Evolutionary conservation across 2,329 filamentous ascomycete genomes (phyloP).

Genomic region (Sporothrix euskadiensis): DNA sequence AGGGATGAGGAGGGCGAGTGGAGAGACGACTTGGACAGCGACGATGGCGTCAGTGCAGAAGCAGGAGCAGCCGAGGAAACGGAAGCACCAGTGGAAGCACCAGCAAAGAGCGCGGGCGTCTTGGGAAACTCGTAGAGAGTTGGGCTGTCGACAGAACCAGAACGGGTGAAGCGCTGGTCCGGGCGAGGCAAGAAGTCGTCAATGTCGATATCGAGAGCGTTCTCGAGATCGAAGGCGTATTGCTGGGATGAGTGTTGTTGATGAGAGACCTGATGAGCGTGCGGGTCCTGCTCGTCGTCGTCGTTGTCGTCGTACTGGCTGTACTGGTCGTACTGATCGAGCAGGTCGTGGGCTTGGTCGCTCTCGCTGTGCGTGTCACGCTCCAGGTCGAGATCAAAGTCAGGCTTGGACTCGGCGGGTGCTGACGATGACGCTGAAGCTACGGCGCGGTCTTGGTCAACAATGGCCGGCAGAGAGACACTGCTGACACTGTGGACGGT

Average conservation of each 20-base stretch:
- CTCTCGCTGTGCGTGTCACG: background rate
- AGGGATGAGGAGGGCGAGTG: slow-evolving; percentile 5
- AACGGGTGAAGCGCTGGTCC: slow-evolving; percentile 56
- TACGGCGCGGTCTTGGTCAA: background rate
- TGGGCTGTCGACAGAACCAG: slow-evolving; percentile 60
- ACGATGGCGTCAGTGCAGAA: slow-evolving; percentile 15
- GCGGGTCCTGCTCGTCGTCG: background rate
- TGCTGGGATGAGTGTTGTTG: background rate
- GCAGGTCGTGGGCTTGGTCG: background rate
- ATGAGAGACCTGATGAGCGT: background rate
- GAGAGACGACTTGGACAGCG: slow-evolving; percentile 27
- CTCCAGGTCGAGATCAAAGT: background rate
- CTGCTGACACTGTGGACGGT: background rate
- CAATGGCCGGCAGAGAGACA: background rate
- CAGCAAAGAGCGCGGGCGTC: background rate
- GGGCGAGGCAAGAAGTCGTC: slow-evolving; percentile 48
- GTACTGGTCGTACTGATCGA: slow-evolving; percentile 14
- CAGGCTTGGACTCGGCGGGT: background rate
- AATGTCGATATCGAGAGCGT: slow-evolving; percentile 30
- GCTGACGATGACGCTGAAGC: background rate
- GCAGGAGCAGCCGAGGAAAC: background rate
- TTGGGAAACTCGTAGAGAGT: slow-evolving; percentile 61
- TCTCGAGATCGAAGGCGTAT: slow-evolving; percentile 12
- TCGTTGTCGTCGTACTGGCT: background rate
- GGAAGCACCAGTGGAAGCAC: background rate